phyloP scores from a whole-genome alignment of 2,329 filamentous ascomycete genomes.

The Talaromyces funiculosus region DNA sequence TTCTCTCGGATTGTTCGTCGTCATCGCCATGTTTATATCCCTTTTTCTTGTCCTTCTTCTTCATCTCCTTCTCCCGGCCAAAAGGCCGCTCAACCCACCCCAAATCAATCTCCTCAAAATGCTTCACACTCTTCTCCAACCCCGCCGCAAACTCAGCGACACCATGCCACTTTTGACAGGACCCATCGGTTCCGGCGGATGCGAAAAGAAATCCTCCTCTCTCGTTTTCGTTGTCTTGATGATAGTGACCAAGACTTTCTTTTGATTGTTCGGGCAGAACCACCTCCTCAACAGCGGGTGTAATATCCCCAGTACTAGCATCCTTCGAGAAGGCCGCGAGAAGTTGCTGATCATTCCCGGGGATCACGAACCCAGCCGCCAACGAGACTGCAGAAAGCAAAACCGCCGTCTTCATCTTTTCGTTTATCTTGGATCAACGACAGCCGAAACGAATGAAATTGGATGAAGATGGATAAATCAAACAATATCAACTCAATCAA shows the following conservation, averaged over 20 bases:
- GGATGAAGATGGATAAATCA: not conserved
- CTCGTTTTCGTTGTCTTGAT: not conserved
- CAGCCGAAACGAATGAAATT: not conserved
- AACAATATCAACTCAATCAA: not conserved
- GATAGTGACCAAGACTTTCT: not conserved
- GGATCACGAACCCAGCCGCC: conserved; percentile 46
- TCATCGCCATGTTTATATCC: not conserved
- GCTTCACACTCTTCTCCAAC: not conserved
- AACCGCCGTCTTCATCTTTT: conserved; percentile 42
- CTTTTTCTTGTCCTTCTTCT: not conserved
- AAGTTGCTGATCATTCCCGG: conserved; percentile 38
- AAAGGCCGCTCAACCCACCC: not conserved
- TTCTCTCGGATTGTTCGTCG: no score
- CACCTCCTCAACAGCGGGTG: not conserved
- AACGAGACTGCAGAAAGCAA: conserved; percentile 43
- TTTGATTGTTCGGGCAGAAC: not conserved
- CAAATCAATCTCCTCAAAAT: conserved; percentile 5
- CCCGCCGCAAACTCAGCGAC: not conserved
- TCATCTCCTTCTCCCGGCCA: not conserved
- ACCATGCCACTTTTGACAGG: not conserved
- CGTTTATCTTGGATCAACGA: not conserved
- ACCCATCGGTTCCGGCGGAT: not conserved
- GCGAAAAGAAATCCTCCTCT: not conserved
- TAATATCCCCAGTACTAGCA: not conserved
- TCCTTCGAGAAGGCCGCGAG: conserved; percentile 33